Conservation (phyloP, 306 rosid genomes). For the Gillenia trifoliata region DNA sequence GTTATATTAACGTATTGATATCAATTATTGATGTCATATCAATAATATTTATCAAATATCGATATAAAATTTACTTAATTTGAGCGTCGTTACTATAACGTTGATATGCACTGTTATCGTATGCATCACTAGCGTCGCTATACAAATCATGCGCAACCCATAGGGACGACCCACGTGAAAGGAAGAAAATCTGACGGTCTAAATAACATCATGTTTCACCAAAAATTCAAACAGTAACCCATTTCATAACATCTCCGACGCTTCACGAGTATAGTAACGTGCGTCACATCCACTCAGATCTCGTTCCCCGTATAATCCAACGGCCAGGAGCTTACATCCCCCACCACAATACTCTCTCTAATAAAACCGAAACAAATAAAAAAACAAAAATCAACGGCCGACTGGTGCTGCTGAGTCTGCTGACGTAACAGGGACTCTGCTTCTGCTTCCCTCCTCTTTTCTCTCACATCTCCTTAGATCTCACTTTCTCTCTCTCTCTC, state of each 20-base stretch:
- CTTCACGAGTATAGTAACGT: background rate
- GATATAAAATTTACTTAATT: too few species aligned
- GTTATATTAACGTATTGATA: background rate
- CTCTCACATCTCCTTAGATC: slow-evolving; percentile 38
- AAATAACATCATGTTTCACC: too few species aligned
- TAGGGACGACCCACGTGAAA: too few species aligned
- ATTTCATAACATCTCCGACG: background rate
- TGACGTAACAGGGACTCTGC: slow-evolving; percentile 31
- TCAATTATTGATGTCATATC: background rate
- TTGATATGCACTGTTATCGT: background rate
- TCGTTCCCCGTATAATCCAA: background rate
- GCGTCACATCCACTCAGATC: background rate
- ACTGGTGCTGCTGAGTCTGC: slow-evolving; percentile 31
- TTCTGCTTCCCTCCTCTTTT: slow-evolving; percentile 25
- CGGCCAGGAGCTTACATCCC: background rate
- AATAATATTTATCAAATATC: background rate
- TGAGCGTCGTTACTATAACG: too few species aligned
- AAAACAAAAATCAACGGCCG: slow-evolving; percentile 42
- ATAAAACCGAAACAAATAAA: background rate
- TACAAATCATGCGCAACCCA: background rate
- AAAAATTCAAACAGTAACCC: too few species aligned
- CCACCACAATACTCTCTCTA: background rate
- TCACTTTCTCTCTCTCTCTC: slow-evolving; percentile 6
- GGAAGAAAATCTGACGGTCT: too few species aligned
- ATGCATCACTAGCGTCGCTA: too few species aligned